Evolutionary conservation across 768 basidiomycete genomes (phyloP).

Genomic region (Macrolepiota albuminosa): DNA sequence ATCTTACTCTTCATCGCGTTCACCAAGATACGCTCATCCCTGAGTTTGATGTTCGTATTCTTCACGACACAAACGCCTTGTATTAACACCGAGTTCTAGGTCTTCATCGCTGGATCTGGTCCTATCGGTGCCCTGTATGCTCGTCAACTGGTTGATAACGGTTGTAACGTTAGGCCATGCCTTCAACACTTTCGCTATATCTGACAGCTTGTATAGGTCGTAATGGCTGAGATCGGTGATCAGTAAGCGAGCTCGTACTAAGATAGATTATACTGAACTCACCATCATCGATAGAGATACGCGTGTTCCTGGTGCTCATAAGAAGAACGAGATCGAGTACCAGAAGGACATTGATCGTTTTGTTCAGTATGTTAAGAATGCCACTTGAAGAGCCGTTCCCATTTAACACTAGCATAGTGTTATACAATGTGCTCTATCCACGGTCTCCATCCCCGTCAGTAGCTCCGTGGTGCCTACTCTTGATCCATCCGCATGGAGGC

Average conservation of each 20-base stretch:
- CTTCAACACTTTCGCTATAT: neutral
- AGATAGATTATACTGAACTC: neutral
- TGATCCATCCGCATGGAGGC: neutral
- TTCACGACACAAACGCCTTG: neutral
- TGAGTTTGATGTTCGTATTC: neutral
- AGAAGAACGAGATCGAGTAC: conserved; percentile 29
- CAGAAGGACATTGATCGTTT: conserved; percentile 31
- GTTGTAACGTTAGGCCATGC: neutral
- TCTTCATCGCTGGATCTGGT: neutral
- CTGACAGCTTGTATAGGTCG: neutral
- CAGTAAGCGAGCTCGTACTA: neutral
- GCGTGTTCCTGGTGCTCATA: conserved; percentile 15
- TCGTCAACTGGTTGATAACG: neutral
- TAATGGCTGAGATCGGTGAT: neutral
- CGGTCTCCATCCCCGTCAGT: neutral
- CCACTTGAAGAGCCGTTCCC: neutral
- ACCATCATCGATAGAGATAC: neutral
- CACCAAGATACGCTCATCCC: neutral
- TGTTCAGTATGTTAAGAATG: conserved; percentile 10
- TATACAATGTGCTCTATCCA: neutral
- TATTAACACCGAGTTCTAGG: neutral
- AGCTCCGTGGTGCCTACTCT: neutral
- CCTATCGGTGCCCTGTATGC: neutral
- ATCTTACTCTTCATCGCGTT: neutral
- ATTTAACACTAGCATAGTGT: neutral